Base-by-base conservation (phyloP, 116 monocot genomes). In the Trichopus zeylanicus region DNA sequence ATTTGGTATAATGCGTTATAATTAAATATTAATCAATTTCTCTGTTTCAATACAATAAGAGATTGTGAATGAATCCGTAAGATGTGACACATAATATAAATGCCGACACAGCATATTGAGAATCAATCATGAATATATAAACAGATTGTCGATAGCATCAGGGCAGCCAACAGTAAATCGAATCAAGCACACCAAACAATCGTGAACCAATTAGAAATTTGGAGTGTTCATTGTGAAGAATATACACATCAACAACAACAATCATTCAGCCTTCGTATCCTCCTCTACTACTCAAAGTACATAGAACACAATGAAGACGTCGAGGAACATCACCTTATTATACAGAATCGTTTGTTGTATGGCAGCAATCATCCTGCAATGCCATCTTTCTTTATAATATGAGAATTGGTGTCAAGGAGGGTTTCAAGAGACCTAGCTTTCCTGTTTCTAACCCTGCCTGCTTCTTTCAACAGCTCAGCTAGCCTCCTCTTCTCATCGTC, bases 401-500 rank as follows among this genome's bases (percentile, higher is more conserved):
- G 53, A 25, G 67, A 59, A 54, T 75, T 85, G 69, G 70, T 51
- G 49, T 80, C 80, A 37, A 87, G 75, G 7, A 86, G 81, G 56
- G 59, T 72, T 35, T 75, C 71, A 24, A 86, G 67, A 29, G 86
- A 86, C 57, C 51, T 75, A 20, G 67, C 72, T 59, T 69, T 81
- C 66, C 81, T 74, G 63, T 54, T 86, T 66, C 86, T 65, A n/a
- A 59, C 74, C 55, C 78, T 73, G n/a, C 86, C 86, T 33, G 72
- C 75, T 73, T 86, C 86, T 55, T 86, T 86, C 35, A 86, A 63
- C 29, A 86, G 56, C 67, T 86, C 81, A 26, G 57, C 72, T 56
- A 86, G 37, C 69, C 86, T 67, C 67, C 78, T 81, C 72, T 86
- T 86, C 75, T 86, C 86, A 37, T 86, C 86, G 28, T 78, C 81